A percentile compares a stretch with the other conserved stretches of the same genome.
Conservation (phyloP, 2,329 filamentous ascomycete genomes). For the Talaromyces verruculosus region DNA sequence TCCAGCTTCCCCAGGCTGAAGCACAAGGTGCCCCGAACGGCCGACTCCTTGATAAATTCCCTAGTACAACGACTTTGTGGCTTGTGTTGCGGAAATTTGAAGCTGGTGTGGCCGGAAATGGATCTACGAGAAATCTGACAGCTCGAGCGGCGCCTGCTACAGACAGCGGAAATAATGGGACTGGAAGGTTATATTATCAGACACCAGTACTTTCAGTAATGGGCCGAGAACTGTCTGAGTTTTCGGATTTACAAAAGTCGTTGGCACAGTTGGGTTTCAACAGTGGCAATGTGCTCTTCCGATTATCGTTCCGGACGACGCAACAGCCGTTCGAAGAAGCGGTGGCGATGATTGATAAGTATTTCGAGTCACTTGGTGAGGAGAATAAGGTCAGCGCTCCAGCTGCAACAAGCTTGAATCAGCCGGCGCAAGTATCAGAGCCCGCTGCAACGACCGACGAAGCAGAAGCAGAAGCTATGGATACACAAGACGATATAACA, state of each 20-base stretch:
- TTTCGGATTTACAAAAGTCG: constrained; percentile 84
- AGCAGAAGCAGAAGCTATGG: background rate
- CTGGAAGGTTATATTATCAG: constrained; percentile 84
- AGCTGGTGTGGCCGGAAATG: constrained; percentile 64
- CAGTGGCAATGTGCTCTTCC: constrained; percentile 74
- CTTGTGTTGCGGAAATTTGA: constrained; percentile 87
- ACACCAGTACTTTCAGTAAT: constrained; percentile 81
- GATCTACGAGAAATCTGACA: constrained; percentile 73
- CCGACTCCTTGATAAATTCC: constrained; percentile 78
- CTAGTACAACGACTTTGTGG: constrained; percentile 87
- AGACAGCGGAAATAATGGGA: constrained; percentile 52
- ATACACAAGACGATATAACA: constrained; percentile 3
- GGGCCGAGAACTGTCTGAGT: constrained; percentile 72
- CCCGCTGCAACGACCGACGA: background rate
- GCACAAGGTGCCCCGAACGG: constrained; percentile 61
- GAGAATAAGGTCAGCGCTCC: constrained; percentile 22
- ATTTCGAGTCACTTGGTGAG: constrained; percentile 59
- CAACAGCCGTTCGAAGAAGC: constrained; percentile 80
- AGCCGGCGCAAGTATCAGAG: background rate
- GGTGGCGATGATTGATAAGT: constrained; percentile 74
- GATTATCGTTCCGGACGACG: constrained; percentile 73
- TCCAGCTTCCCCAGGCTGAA: constrained; percentile 77
- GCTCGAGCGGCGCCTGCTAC: constrained; percentile 69
- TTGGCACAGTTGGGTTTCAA: constrained; percentile 84
- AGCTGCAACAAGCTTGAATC: background rate